Percentiles rank a stretch among this genome's conserved stretches.
phyloP scores from a whole-genome alignment of 805 yeast genomes.

The Candida multigemmis region DNA sequence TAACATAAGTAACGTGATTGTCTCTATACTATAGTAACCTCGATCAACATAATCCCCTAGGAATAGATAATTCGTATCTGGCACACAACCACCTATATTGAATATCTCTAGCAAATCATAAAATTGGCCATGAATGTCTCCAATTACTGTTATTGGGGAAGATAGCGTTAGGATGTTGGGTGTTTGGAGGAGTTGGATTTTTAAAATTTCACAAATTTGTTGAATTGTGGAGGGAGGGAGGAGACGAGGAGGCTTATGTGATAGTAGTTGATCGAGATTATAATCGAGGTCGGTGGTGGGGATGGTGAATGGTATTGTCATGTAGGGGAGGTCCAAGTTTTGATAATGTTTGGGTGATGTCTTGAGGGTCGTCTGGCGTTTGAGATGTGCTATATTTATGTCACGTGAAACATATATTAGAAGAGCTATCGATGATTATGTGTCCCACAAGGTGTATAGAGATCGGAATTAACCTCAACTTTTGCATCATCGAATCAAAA shows the following conservation, averaged over 20 bases:
- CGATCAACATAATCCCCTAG: conserved; percentile 95
- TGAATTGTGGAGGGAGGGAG: conserved; percentile 34
- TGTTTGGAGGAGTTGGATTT: conserved; percentile 69
- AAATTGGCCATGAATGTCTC: conserved; percentile 96
- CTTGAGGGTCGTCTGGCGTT: too few relatives aligned
- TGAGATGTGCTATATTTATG: too few relatives aligned
- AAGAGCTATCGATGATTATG: too few relatives aligned
- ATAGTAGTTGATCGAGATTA: conserved; percentile 32
- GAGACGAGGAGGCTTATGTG: conserved; percentile 31
- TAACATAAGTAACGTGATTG: conserved; percentile 75
- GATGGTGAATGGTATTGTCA: conserved; percentile 23
- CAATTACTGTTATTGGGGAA: conserved; percentile 91
- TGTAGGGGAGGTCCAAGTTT: too few relatives aligned
- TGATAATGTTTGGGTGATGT: too few relatives aligned
- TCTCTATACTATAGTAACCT: conserved; percentile 89
- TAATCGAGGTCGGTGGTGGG: conserved; percentile 31
- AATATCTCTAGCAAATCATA: conserved; percentile 90
- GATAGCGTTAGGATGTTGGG: conserved; percentile 79
- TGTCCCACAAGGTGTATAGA: too few relatives aligned
- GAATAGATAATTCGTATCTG: conserved; percentile 87
- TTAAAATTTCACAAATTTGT: conserved; percentile 61
- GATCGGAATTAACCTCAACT: too few relatives aligned
- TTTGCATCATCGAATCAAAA: too few relatives aligned
- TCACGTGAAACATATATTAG: too few relatives aligned
- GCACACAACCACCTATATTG: conserved; percentile 87